Base-by-base conservation (phyloP, 768 basidiomycete species). In the Boletus sp. region DNA sequence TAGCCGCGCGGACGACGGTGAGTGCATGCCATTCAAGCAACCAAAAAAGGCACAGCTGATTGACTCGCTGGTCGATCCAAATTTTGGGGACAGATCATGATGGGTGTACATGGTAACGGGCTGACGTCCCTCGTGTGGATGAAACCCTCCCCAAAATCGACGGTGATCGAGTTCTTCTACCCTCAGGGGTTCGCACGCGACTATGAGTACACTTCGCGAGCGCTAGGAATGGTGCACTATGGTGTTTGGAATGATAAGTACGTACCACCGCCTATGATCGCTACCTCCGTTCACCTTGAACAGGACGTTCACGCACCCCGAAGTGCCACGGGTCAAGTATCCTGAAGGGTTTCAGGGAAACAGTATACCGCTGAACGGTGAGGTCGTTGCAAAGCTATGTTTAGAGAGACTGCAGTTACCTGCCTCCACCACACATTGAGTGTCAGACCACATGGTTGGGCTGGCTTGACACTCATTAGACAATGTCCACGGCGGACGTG, bases 91-190 rank as follows among this genome's bases (percentile, higher is more conserved):
- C 58, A 96, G 94, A 92, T 96, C 65, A 82, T 96, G 86, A 88
- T 95, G 82, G 94, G 94, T 55, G 89, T 96, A 15, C 94, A 96
- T 64, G 94, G 94, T 10, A 96, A 97, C 67, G 94, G 92, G 33
- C 71, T 97, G 39, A 95, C 93, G 0, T 81, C 91, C 30, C 80
- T 95, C 1, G 69, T 97, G 5, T 97, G 93, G 94, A 97, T 96
- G 94, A 87, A 89, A 24, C 89, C 91, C 2, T 83, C 82, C 4
- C 85, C 86, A 6, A 79, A 87, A 17, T 82, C 91, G 33, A 93
- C 94, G 0, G 92, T 97, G 33, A 91, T 96, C 67, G 94, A 97
- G 66, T 94, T 97, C 73, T 94, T 94, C 72, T 91, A 79, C 71
- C 88, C 88, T 0, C 79, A 80, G 41, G 92, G 93, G 4, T 94